Evolutionary conservation across 495 filamentous ascomycete genomes (phyloP).

Genomic region (Podospora conica): DNA sequence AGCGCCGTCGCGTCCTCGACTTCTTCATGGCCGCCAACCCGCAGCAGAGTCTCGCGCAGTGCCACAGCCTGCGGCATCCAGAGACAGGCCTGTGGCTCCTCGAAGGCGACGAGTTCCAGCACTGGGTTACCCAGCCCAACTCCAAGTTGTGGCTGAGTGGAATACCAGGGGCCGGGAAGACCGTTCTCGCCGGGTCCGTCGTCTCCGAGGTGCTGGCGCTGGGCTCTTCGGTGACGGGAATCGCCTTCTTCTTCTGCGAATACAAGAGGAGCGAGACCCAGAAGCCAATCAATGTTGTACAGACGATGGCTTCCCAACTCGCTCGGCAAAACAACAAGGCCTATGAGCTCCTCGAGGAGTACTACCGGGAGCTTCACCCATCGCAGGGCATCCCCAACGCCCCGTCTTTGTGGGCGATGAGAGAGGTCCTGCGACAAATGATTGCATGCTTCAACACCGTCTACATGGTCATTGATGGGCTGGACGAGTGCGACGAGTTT

Average conservation of each 20-base stretch:
- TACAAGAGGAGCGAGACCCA: slow-evolving; percentile 29
- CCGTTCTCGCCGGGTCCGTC: slow-evolving; percentile 29
- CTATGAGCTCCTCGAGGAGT: slow-evolving; percentile 22
- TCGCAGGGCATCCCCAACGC: not conserved
- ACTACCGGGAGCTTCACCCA: slow-evolving; percentile 20
- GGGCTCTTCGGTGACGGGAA: slow-evolving; percentile 12
- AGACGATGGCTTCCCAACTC: slow-evolving; percentile 30
- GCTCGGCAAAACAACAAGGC: slow-evolving; percentile 29
- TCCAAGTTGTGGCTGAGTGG: slow-evolving; percentile 35
- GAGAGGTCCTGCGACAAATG: slow-evolving; percentile 18
- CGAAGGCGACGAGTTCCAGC: slow-evolving; percentile 20
- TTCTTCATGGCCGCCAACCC: slow-evolving; percentile 25
- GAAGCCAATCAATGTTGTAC: slow-evolving; percentile 22
- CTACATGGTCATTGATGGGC: slow-evolving; percentile 27
- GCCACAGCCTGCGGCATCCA: slow-evolving; percentile 27
- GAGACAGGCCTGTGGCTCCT: slow-evolving; percentile 35
- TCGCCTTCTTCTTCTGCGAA: slow-evolving; percentile 39
- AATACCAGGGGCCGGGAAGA: slow-evolving; percentile 40
- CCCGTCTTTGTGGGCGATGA: slow-evolving; percentile 3
- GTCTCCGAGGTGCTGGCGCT: slow-evolving; percentile 15
- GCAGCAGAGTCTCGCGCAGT: slow-evolving; percentile 22
- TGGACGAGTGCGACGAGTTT: slow-evolving; percentile 26
- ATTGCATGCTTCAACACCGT: slow-evolving; percentile 16
- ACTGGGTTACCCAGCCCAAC: slow-evolving; percentile 20
- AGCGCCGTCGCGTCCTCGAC: slow-evolving; percentile 24